Base-by-base conservation (phyloP, 495 filamentous ascomycete species). In the Annulohypoxylon nitens region DNA sequence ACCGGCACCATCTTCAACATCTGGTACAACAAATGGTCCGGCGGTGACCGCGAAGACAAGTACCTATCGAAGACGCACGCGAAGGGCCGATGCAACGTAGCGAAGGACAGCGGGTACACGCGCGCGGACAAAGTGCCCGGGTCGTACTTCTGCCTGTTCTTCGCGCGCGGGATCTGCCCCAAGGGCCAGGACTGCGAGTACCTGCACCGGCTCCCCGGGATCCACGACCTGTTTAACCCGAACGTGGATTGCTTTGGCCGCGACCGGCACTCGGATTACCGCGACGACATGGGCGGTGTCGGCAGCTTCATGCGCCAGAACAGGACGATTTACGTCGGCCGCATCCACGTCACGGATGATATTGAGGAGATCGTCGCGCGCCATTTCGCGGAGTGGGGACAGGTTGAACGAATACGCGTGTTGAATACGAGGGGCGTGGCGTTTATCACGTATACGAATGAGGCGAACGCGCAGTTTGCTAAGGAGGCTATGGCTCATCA, bases 201-300 rank as follows among this genome's bases (percentile, higher is more conserved):
- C 73, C 87, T 98, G 3, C 97, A 99, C 79, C 88, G 96, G 1
- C 85, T 97, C 4, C 97, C 96, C 0, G 87, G 86, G 0, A 84
- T 96, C 5, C 90, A 92, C 75, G 96, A 98, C 79, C 84, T 95
- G 33, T 97, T 92, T 81, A 93, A 93, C 66, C 91, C 92, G 0
- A 97, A 97, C 73, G 89, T 96, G 5, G 97, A 99, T 81, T 94
- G 92, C 71, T 99, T 99, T 79, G 96, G 95, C 1, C 85, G 93
- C 26, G 93, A 97, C 82, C 97, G 94, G 79, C 90, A 91, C 75
- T 88, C 84, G 48, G 94, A 97, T 75, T 97, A 97, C 81, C 85
- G 94, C 58, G 94, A 97, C 79, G 94, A 99, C 77, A 98, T 99
- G 96, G 95, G 95, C 37, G 96, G 96, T 69, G 92, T 97, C 12